Conservation (phyloP, 805 yeast genomes). For the Lipomyces japonicus region DNA sequence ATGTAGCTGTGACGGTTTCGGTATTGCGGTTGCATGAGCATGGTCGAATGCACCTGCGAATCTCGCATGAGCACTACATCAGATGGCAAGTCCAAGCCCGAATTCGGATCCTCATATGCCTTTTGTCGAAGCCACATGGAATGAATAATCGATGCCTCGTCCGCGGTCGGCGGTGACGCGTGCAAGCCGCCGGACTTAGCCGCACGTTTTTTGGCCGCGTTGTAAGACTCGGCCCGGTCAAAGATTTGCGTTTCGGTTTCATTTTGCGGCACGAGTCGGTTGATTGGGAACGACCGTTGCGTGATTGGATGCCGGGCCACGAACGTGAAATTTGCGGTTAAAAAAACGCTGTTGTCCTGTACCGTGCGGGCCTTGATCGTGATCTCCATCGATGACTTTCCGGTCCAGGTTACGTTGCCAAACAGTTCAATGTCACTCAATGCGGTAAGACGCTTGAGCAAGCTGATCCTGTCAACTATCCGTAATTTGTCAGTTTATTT, state of each 20-base stretch:
- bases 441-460: conserved; percentile 79
- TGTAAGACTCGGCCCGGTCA: conserved; percentile 83
- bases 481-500: neutral
- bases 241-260: conserved; percentile 79
- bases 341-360: conserved; percentile 63
- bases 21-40: conserved; percentile 95
- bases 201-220: conserved; percentile 75
- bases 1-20: conserved; percentile 90
- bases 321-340: conserved; percentile 89
- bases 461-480: conserved; percentile 76
- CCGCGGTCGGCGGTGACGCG: conserved; percentile 68
- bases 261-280: conserved; percentile 68
- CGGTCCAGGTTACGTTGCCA: conserved; percentile 94
- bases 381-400: conserved; percentile 92
- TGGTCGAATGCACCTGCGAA: conserved; percentile 66
- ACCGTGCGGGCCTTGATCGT: conserved; percentile 83
- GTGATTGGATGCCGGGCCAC: conserved; percentile 93
- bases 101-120: conserved; percentile 24
- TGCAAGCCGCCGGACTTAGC: conserved; percentile 62
- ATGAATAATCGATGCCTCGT: conserved; percentile 72
- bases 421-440: conserved; percentile 70
- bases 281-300: conserved; percentile 84
- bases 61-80: conserved; percentile 49
- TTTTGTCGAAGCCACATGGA: conserved; percentile 55
- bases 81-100: conserved; percentile 30